Evolutionary conservation across 1,139 yeast species (phyloP).

Genomic region (Taiozyma sp.): DNA sequence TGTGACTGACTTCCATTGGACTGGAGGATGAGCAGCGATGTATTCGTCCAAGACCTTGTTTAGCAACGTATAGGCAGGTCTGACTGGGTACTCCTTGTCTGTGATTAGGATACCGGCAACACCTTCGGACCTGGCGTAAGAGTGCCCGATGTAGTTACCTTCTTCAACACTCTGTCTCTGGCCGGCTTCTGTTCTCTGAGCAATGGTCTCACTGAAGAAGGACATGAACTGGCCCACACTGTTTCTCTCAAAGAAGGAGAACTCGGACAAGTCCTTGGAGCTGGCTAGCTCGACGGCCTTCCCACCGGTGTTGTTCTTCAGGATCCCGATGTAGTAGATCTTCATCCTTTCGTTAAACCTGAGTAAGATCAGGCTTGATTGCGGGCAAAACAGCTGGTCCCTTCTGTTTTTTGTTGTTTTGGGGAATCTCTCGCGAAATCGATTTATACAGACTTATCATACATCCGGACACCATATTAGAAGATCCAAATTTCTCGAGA

Average conservation of each 20-base stretch:
- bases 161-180: slow-evolving; percentile 95
- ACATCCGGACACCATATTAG: background rate
- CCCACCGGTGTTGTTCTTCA: slow-evolving; percentile 51
- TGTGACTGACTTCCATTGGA: slow-evolving; percentile 57
- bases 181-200: slow-evolving; percentile 81
- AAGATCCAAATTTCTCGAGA: background rate
- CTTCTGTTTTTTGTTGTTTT: background rate
- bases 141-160: slow-evolving; percentile 78
- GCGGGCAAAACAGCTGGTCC: background rate
- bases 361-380: background rate
- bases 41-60: slow-evolving; percentile 92
- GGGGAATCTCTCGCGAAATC: background rate
- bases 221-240: slow-evolving; percentile 87
- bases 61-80: slow-evolving; percentile 94
- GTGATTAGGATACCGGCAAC: slow-evolving; percentile 89
- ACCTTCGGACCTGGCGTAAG: slow-evolving; percentile 86
- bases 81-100: slow-evolving; percentile 92
- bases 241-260: slow-evolving; percentile 80
- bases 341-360: slow-evolving; percentile 46
- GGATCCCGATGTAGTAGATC: slow-evolving; percentile 82
- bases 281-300: slow-evolving; percentile 73
- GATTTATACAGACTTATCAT: background rate
- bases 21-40: slow-evolving; percentile 71
- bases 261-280: slow-evolving; percentile 78
- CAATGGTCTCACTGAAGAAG: slow-evolving; percentile 86